Conservation (phyloP, 352 stramenopile genomes). For the Pythium dissimile region DNA sequence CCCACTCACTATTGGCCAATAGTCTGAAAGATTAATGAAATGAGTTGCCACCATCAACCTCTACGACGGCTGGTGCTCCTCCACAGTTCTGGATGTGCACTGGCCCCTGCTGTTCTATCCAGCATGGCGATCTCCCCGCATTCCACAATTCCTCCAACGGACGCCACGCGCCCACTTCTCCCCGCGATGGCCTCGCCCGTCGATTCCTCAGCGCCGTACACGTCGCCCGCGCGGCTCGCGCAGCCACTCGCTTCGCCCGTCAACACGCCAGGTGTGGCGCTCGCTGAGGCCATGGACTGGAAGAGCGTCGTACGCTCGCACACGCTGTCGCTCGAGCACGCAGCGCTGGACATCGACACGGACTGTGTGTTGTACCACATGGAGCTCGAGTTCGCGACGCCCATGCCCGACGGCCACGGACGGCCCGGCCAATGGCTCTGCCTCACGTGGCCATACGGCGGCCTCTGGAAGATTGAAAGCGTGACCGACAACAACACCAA, state of each 20-base stretch:
- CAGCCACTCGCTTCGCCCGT: neutral
- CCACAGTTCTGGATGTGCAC: too few species aligned
- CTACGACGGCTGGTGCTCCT: too few species aligned
- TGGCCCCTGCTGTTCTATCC: too few species aligned
- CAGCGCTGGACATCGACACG: constrained; percentile 46
- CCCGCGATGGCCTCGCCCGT: neutral
- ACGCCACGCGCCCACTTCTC: neutral
- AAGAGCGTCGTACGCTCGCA: constrained; percentile 41
- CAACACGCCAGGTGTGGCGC: neutral
- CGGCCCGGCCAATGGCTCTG: constrained; percentile 37
- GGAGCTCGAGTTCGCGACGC: constrained; percentile 36
- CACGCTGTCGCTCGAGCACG: constrained; percentile 44
- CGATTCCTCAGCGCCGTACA: neutral
- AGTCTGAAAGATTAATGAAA: too few species aligned
- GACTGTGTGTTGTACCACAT: constrained; percentile 52
- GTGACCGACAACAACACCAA: constrained; percentile 30
- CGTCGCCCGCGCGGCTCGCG: constrained; percentile 5
- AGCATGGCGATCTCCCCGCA: neutral
- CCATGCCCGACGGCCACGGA: constrained; percentile 29
- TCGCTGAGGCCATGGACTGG: constrained; percentile 39
- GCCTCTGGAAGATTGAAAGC: constrained; percentile 54
- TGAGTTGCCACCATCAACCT: too few species aligned
- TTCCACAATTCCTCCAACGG: neutral
- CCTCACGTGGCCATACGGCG: constrained; percentile 47
- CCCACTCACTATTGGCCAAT: too few species aligned